A percentile compares a stretch with the other conserved stretches of the same genome.
phyloP scores from a whole-genome alignment of 2,329 filamentous ascomycete species.

The Graphilbum sp. region DNA sequence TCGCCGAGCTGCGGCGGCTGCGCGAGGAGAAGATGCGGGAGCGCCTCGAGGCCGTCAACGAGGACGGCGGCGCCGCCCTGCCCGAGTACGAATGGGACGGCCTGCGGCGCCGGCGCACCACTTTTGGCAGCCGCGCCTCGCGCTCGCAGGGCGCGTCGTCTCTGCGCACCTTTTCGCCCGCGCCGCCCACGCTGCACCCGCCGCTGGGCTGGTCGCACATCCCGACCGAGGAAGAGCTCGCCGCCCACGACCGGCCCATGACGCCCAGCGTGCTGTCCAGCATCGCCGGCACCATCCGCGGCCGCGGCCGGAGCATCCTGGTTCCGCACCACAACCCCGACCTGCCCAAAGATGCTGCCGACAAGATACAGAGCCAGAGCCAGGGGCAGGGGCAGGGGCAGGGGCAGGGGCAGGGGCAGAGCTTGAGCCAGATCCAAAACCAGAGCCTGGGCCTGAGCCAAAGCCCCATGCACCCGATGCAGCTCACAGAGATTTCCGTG shows the following conservation, averaged over 20 bases:
- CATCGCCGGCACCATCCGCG: slow-evolving; percentile 39
- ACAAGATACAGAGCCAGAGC: too few relatives aligned
- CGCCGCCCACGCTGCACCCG: slow-evolving; percentile 37
- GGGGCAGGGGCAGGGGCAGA: too few relatives aligned
- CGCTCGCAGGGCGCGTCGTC: slow-evolving; percentile 9
- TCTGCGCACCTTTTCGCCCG: slow-evolving; percentile 15
- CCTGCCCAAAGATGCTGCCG: slow-evolving; percentile 17
- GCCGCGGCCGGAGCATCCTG: slow-evolving; percentile 24
- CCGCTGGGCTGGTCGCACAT: slow-evolving; percentile 81
- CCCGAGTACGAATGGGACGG: slow-evolving; percentile 75
- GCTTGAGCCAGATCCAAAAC: too few relatives aligned
- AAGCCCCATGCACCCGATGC: slow-evolving; percentile 44
- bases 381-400: too few relatives aligned
- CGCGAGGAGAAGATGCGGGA: slow-evolving; percentile 62
- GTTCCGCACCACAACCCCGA: slow-evolving; percentile 22
- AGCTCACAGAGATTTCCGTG: slow-evolving; percentile 43
- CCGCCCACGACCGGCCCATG: slow-evolving; percentile 30
- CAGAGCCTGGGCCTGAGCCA: too few relatives aligned
- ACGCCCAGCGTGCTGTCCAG: slow-evolving; percentile 34
- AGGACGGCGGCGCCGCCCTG: slow-evolving; percentile 42
- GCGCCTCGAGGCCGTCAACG: slow-evolving; percentile 55
- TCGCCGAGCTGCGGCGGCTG: slow-evolving; percentile 61
- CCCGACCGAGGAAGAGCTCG: slow-evolving; percentile 48
- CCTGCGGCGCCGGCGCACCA: slow-evolving; percentile 52
- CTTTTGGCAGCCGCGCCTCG: slow-evolving; percentile 21